These are phyloP conservation scores for Acacia crassicarpa DNA, from an alignment of 306 rosid genomes.

Conservation along the genomic window DNA sequence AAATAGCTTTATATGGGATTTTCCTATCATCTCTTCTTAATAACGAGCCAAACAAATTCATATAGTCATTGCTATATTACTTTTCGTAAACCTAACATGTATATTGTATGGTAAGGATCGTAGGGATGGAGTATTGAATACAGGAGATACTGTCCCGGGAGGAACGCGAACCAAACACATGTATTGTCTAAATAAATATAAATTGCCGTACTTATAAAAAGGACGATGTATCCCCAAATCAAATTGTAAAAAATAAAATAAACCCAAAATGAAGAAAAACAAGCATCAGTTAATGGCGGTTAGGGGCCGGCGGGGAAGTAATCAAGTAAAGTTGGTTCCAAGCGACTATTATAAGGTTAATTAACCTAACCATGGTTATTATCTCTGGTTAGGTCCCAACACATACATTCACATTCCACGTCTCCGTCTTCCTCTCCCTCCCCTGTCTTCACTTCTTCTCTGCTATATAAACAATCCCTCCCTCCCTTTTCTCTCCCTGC, in stretches of 20 bases:
- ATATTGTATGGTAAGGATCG: no score
- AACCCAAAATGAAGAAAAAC: neutral
- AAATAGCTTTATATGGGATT: no score
- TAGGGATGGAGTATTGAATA: no score
- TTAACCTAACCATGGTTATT: constrained; percentile 43
- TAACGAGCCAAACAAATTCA: no score
- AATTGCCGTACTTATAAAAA: constrained; percentile 31
- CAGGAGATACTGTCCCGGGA: neutral
- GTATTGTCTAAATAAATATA: neutral
- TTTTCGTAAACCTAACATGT: no score
- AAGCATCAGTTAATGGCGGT: constrained; percentile 50
- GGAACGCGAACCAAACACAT: constrained; percentile 25
- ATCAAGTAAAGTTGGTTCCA: constrained; percentile 9
- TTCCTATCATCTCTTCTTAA: no score
- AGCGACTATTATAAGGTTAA: neutral
- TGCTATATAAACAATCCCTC: constrained; percentile 39
- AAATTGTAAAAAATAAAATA: neutral
- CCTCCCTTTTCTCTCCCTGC: constrained; percentile 13
- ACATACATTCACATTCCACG: neutral
- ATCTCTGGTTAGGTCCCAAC: neutral
- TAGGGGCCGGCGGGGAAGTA: constrained; percentile 27
- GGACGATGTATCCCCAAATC: constrained; percentile 15
- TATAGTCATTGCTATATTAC: no score
- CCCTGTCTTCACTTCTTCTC: neutral
- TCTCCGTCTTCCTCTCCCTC: neutral